These are phyloP conservation scores for Nakaseomyces uthaithaninus DNA, from an alignment of 1,139 yeast species.

Conservation along the genomic window DNA sequence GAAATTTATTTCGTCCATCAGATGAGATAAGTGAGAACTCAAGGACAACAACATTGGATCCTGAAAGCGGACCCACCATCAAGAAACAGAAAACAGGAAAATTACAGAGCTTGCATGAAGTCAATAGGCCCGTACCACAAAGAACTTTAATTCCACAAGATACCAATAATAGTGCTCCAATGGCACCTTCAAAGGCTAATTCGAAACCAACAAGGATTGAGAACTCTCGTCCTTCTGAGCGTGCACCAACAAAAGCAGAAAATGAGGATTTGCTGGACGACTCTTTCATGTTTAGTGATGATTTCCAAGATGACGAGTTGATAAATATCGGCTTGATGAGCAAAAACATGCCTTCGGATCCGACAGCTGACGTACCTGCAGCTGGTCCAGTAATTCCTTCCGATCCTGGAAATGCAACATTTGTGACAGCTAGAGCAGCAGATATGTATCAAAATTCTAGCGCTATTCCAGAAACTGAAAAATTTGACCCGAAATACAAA, in stretches of 20 bases:
- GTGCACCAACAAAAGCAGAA: slow-evolving; percentile 13
- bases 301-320: slow-evolving; percentile 34
- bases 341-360: slow-evolving; percentile 2
- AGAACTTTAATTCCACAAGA: background rate
- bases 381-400: slow-evolving; percentile 6
- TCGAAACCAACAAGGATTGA: slow-evolving; percentile 14
- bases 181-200: slow-evolving; percentile 8
- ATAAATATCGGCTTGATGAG: slow-evolving; percentile 17
- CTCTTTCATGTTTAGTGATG: slow-evolving; percentile 62
- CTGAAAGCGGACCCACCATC: background rate
- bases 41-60: slow-evolving; percentile 26
- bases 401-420: slow-evolving; percentile 16
- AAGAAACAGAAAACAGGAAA: background rate
- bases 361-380: background rate
- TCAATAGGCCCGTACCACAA: slow-evolving; percentile 15
- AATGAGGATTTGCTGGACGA: slow-evolving; percentile 48
- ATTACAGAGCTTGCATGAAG: slow-evolving; percentile 12
- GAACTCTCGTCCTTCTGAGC: slow-evolving; percentile 14
- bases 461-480: slow-evolving; percentile 20
- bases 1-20: slow-evolving; percentile 36
- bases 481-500: slow-evolving; percentile 31
- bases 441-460: slow-evolving; percentile 23
- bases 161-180: background rate
- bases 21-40: slow-evolving; percentile 31
- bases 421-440: slow-evolving; percentile 31